Base-by-base conservation (phyloP, 495 filamentous ascomycete genomes). In the Ramalina peruviana region DNA sequence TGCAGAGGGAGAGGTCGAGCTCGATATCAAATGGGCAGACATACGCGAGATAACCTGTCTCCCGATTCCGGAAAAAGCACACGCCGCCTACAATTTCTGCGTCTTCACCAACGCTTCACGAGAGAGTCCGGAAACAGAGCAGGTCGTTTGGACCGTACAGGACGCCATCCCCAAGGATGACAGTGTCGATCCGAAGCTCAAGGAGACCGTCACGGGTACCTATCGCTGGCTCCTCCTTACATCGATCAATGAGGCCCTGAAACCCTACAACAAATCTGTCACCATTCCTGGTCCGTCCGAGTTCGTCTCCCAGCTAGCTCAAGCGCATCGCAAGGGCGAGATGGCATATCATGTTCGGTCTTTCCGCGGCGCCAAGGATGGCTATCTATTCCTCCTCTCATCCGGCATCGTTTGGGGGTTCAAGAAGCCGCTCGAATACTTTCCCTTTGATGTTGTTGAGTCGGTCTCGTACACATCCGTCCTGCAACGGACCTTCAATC, bases 331-430 rank as follows among this genome's bases (percentile, higher is more conserved):
- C 13, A 94, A 94, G 53, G 79, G 79, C 23, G 92, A 96, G 63
- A 85, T 83, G 58, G 88, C 87, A n/a, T 89, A 84, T 55, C 86
- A 94, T 62, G 80, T 94, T 17, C 95, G 90, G 59, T 88, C 83
- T 1, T 89, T 88, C 69, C 75, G 88, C 38, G 92, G 92, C 1
- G 89, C 80, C 57, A 98, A 98, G 74, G 92, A 98, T 64, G 82
- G 92, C 11, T 98, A 81, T 53, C 72, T 98, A 11, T 97, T 94
- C 66, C 83, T 97, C 60, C 71, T 96, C 6, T 76, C 83, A 39
- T 81, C 73, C 19, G 92, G 92, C 2, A 90, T 98, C 41, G 62
- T 98, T 26, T 98, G 85, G 72, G 88, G 80, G 1, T 97, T 94
- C 75, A 95, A 95, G 65, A 98, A 98, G 60, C 92, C 92, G 0